Base-by-base conservation (phyloP, 495 filamentous ascomycete genomes). In the Aspergillus campestris region DNA sequence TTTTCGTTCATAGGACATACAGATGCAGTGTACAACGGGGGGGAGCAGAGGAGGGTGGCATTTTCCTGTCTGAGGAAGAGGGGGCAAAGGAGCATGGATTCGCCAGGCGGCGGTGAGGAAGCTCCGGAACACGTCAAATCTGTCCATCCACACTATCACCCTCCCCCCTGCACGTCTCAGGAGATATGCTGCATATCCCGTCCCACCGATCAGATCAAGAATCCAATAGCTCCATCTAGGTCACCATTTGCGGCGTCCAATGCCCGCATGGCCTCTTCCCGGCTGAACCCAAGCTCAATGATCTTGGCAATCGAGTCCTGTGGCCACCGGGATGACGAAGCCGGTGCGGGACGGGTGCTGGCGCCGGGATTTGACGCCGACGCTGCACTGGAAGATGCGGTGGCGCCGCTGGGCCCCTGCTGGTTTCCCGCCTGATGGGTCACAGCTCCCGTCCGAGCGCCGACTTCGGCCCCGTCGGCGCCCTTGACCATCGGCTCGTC, bases 401-500 rank as follows among this genome's bases (percentile, higher is more conserved):
- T 41, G 55, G 60, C 32, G 51, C 47, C 36, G 55, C 59, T 43
- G 42, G 55, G 29, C 35, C 44, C 42, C 42, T 44, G 41, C 38
- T 38, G 24, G 36, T 49, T 50, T 30, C 66, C 70, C 7, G 73
- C 74, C 40, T 80, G 78, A 32, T 75, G 77, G 10, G 80, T 80
- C 15, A 96, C 82, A 11, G 86, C 86, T 11, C 92, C 92, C n/a
- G 88, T 84, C 36, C 82, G 76, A 30, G 79, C 84, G 41, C 90
- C 89, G 50, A 95, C 84, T 38, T 83, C 85, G 1, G 86, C 89
- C 0, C 92, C 91, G 38, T 80, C 86, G 0, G 89, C 83, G 0
- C 94, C 94, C 36, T 83, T 76, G 29, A 96, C 78, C n/a, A 80
- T 84, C 8, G 89, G 89, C 62, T 98, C 92, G 32, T 84, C 74